Evolutionary conservation across 345 rosid genomes (phyloP).

Genomic region (Citrus glauca): DNA sequence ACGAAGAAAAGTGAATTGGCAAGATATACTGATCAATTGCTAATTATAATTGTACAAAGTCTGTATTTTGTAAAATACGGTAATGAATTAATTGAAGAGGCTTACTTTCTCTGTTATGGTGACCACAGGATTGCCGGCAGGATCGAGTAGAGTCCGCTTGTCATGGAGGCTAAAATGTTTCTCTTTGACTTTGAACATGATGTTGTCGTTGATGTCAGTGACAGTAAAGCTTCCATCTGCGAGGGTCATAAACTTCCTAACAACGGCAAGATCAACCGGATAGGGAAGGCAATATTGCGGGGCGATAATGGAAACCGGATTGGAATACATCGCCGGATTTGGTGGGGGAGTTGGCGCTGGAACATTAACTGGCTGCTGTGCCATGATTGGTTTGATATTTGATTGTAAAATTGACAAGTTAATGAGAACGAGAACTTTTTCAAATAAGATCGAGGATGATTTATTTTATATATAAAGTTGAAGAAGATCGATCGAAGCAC

Average conservation of each 20-base stretch:
- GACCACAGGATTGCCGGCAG: conserved; percentile 14
- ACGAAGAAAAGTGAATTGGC: neutral
- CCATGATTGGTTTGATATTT: neutral
- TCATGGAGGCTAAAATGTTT: conserved; percentile 14
- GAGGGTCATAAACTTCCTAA: conserved; percentile 12
- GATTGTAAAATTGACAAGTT: too few relatives aligned
- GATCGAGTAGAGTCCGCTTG: conserved; percentile 15
- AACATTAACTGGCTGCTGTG: neutral
- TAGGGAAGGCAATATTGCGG: conserved; percentile 20
- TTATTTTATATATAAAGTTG: neutral
- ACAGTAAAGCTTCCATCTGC: conserved; percentile 16
- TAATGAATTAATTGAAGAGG: neutral
- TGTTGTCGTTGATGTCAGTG: conserved; percentile 16
- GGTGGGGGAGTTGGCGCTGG: neutral
- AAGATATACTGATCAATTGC: neutral
- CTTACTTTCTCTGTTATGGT: conserved; percentile 9
- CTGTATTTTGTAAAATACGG: neutral
- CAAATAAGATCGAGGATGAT: neutral
- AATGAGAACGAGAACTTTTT: too few relatives aligned
- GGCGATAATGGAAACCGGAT: conserved; percentile 10
- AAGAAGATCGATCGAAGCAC: too few relatives aligned
- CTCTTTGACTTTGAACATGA: conserved; percentile 25
- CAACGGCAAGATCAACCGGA: conserved; percentile 24
- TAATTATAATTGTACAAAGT: neutral
- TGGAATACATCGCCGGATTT: neutral